Evolutionary conservation across 2,329 filamentous ascomycete species (phyloP).

Genomic region (Beauveria rudraprayagi): DNA sequence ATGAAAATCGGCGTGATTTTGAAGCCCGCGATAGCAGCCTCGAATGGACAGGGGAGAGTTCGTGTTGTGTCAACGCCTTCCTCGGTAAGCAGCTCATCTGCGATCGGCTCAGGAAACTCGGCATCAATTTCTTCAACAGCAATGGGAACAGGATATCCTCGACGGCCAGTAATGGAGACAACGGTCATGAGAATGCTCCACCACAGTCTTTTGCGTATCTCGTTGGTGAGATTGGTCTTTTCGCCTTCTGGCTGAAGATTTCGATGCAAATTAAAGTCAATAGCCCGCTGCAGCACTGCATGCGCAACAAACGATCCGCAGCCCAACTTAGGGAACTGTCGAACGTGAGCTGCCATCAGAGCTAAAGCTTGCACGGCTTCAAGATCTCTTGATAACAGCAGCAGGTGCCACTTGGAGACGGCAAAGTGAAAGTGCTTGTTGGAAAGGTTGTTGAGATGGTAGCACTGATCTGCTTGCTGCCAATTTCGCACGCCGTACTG

Average conservation of each 20-base stretch:
- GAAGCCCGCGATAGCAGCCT: slow-evolving; percentile 57
- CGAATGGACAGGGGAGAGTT: slow-evolving; percentile 55
- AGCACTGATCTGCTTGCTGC: slow-evolving; percentile 44
- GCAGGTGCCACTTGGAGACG: slow-evolving; percentile 58
- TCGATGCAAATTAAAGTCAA: slow-evolving; percentile 69
- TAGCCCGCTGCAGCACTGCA: slow-evolving; percentile 57
- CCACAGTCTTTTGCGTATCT: slow-evolving; percentile 70
- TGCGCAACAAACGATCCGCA: slow-evolving; percentile 62
- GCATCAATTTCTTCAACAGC: slow-evolving; percentile 69
- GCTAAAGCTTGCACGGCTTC: slow-evolving; percentile 65
- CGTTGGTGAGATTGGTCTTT: slow-evolving; percentile 54
- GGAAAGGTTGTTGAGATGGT: slow-evolving; percentile 53
- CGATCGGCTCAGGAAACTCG: slow-evolving; percentile 62
- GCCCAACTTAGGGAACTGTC: slow-evolving; percentile 72
- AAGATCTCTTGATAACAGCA: slow-evolving; percentile 54
- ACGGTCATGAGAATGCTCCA: slow-evolving; percentile 63
- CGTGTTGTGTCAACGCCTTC: slow-evolving; percentile 50
- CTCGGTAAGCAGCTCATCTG: slow-evolving; percentile 62
- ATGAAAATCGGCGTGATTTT: slow-evolving; percentile 59
- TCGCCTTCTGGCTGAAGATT: slow-evolving; percentile 46
- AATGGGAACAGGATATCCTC: slow-evolving; percentile 70
- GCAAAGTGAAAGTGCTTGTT: slow-evolving; percentile 75
- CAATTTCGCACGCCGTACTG: slow-evolving; percentile 67
- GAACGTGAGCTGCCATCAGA: slow-evolving; percentile 63
- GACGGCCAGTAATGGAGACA: slow-evolving; percentile 63